Base-by-base conservation (phyloP, 768 basidiomycete species). In the Nidularia pulvinata region DNA sequence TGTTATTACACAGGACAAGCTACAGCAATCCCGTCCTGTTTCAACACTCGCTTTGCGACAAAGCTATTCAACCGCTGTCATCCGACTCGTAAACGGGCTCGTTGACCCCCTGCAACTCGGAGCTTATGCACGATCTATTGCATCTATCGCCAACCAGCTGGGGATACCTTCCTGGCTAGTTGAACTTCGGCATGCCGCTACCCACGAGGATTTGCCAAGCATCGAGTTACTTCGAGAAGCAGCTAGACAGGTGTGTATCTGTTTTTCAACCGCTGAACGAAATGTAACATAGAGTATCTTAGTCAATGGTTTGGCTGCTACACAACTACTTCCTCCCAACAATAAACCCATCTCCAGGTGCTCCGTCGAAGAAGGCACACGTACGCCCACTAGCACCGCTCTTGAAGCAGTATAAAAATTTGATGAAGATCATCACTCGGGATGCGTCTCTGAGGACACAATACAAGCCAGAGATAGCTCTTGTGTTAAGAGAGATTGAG, bases 31-130 rank as follows among this genome's bases (percentile, higher is more conserved):
- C 2, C 49, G 53, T 2, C 61, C 67, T 7, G 51, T 61, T 2
- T 73, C 78, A 1, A 60, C 68, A 36, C 75, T 91, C 35, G 69
- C 75, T 48, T 68, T 91, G 51, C 82, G 95, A 16, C 88, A 95
- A 61, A 82, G 81, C 55, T 94, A 93, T 67, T 85, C 92, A 7
- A 75, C 88, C 25, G 86, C 93, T 1, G 75, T 97, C 55, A 88
- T 95, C 54, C 78, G 96, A 33, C 83, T 98, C 59, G 91, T 98
- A 58, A 99, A 98, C 61, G 92, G 94, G 1, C 79, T 98, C 36
- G 96, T 98, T 6, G 97, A 99, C 63, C 94, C 95, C 11, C 76
- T 97, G 9, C 97, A 99, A 63, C 79, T 84, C 7, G 93, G 95
- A 6, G 81, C 83, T 16, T 98, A 91, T 64, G 96, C 97, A 2